Percentiles rank a stretch among this genome's conserved stretches.
Evolutionary conservation across 805 yeast genomes (phyloP).

Genomic region (Lipomyces kockii): DNA sequence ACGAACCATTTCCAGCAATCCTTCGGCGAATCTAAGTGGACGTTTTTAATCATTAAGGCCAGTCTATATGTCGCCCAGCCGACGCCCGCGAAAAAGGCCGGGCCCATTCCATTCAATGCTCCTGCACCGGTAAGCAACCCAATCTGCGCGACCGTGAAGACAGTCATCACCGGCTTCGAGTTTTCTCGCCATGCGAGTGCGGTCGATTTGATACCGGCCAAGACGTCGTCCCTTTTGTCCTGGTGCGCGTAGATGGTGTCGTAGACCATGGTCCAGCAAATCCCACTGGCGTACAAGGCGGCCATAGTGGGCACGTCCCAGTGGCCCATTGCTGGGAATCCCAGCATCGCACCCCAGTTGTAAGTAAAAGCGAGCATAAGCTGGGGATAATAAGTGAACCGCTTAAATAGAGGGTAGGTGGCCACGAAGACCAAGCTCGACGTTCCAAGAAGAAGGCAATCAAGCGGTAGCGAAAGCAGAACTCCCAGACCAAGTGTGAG

Average conservation of each 20-base stretch:
- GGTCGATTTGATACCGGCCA: conserved; percentile 92
- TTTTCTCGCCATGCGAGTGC: conserved; percentile 92
- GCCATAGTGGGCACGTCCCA: conserved; percentile 71
- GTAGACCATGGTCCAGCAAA: conserved; percentile 92
- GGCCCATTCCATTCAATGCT: conserved; percentile 76
- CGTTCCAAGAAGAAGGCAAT: conserved; percentile 83
- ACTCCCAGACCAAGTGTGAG: conserved; percentile 74
- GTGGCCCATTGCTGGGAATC: conserved; percentile 95
- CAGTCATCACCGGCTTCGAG: conserved; percentile 70
- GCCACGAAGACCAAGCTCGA: conserved; percentile 77
- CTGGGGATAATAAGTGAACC: conserved; percentile 97
- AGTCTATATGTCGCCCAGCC: conserved; percentile 72
- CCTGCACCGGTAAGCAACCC: conserved; percentile 71
- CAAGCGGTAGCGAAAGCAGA: conserved; percentile 71
- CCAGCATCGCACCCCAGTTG: conserved; percentile 92
- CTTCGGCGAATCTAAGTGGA: conserved; percentile 76
- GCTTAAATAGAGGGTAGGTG: conserved; percentile 88
- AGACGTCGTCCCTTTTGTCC: conserved; percentile 84
- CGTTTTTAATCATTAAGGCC: conserved; percentile 67
- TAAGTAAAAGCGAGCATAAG: conserved; percentile 77
- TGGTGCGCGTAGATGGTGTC: conserved; percentile 98
- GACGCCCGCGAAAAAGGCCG: conserved; percentile 72
- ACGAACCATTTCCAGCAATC: conserved; percentile 84
- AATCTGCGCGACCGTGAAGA: conserved; percentile 69
- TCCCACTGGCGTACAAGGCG: conserved; percentile 75